A percentile compares a stretch with the other conserved stretches of the same genome.
phyloP scores from a whole-genome alignment of 345 rosid genomes.

The Eucalyptus lansdowneana region DNA sequence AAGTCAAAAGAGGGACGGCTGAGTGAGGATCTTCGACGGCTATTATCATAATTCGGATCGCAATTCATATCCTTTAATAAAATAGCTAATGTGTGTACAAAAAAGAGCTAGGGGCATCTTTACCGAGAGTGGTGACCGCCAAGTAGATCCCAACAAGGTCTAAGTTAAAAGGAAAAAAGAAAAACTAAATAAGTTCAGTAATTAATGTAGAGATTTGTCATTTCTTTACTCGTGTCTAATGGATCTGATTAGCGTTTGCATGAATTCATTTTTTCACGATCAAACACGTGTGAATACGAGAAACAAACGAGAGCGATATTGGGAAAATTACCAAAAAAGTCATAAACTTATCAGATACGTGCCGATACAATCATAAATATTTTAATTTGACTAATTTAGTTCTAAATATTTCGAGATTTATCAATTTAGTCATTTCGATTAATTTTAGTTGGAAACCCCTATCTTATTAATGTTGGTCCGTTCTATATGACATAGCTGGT shows the following conservation, averaged over 20 bases:
- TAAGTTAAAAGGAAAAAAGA: background rate
- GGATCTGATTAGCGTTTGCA: background rate
- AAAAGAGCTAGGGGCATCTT: background rate
- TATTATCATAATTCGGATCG: background rate
- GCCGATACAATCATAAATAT: too few species aligned
- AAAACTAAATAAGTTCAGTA: background rate
- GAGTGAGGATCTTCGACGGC: background rate
- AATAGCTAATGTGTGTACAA: background rate
- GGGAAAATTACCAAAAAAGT: too few species aligned
- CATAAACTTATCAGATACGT: fast-evolving
- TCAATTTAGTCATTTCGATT: too few species aligned
- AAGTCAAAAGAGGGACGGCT: background rate
- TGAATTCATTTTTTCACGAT: background rate
- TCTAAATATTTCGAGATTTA: too few species aligned
- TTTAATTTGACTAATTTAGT: too few species aligned
- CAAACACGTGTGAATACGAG: background rate
- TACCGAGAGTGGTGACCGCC: background rate
- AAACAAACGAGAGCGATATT: background rate
- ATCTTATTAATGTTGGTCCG: too few species aligned
- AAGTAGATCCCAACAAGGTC: background rate
- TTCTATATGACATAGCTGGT: too few species aligned
- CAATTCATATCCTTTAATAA: background rate
- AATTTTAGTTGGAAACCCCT: background rate
- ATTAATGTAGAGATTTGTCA: background rate
- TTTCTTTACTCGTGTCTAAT: background rate